phyloP scores from a whole-genome alignment of 108 stramenopile species.

The Fistulifera pelliculosa region DNA sequence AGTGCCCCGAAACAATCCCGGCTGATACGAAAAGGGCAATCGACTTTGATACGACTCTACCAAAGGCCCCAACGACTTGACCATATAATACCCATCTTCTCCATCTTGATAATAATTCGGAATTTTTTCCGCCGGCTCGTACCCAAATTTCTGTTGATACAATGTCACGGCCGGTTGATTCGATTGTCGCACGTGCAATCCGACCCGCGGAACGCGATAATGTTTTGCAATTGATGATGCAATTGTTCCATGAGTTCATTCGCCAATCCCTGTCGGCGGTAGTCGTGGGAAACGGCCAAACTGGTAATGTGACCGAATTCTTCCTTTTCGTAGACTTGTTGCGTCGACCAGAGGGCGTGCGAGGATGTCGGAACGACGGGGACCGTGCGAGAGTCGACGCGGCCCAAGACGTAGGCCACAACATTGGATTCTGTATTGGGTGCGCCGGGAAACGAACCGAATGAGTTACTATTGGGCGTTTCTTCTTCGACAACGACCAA shows the following conservation, averaged over 20 bases:
- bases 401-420: slow-evolving; percentile 82
- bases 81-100: slow-evolving; percentile 89
- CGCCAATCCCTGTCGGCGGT: slow-evolving; percentile 72
- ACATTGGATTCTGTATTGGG: slow-evolving; percentile 36
- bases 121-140: slow-evolving; percentile 60
- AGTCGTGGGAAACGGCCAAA: slow-evolving; percentile 64
- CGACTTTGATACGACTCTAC: no score
- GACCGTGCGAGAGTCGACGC: slow-evolving; percentile 49
- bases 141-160: slow-evolving; percentile 58
- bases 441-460: neutral
- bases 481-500: slow-evolving; percentile 52
- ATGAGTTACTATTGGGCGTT: neutral
- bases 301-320: slow-evolving; percentile 74
- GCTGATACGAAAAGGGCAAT: no score
- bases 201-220: slow-evolving; percentile 43
- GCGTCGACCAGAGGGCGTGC: slow-evolving; percentile 7
- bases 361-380: neutral
- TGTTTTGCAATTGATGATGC: slow-evolving; percentile 58
- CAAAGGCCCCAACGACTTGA: no score
- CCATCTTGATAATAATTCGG: slow-evolving; percentile 83
- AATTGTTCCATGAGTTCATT: slow-evolving; percentile 60
- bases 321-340: slow-evolving; percentile 3
- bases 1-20: no score
- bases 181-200: slow-evolving; percentile 69
- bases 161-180: slow-evolving; percentile 64